These are phyloP conservation scores for Passiflora organensis DNA, from an alignment of 345 rosid species.

Conservation along the genomic window DNA sequence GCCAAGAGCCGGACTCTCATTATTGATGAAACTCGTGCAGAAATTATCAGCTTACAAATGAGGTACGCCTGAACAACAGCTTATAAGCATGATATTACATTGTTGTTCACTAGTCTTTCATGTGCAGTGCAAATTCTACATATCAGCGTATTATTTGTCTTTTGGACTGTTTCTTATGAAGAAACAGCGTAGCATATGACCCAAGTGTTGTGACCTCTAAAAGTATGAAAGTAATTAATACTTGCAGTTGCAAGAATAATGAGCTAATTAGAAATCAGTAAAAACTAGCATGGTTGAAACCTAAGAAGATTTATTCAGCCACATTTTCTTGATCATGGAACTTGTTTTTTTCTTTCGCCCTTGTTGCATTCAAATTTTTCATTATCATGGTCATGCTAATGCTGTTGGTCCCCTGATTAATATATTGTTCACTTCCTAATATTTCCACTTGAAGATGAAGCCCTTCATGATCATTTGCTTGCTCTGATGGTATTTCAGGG, in stretches of 20 bases:
- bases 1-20: constrained; percentile 41
- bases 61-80: constrained; percentile 49
- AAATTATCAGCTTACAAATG: constrained; percentile 73
- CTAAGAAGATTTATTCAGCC: not conserved
- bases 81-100: not conserved
- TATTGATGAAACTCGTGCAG: constrained; percentile 48
- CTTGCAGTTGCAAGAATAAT: too few species aligned
- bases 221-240: too few species aligned
- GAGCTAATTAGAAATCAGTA: not conserved
- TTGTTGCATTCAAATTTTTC: not conserved
- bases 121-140: not conserved
- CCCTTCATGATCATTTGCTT: constrained; percentile 7
- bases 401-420: too few species aligned
- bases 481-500: constrained; percentile 29
- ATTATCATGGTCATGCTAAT: too few species aligned
- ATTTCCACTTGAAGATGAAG: too few species aligned
- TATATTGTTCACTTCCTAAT: too few species aligned
- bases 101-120: constrained; percentile 1
- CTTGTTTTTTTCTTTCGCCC: not conserved
- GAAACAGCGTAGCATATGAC: too few species aligned
- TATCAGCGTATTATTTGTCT: too few species aligned
- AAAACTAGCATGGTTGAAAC: too few species aligned
- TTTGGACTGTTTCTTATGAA: too few species aligned
- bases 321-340: not conserved
- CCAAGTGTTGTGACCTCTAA: too few species aligned